These are phyloP conservation scores for Wickerhamiella sergipiensis DNA, from an alignment of 805 yeast species.

Conservation along the genomic window DNA sequence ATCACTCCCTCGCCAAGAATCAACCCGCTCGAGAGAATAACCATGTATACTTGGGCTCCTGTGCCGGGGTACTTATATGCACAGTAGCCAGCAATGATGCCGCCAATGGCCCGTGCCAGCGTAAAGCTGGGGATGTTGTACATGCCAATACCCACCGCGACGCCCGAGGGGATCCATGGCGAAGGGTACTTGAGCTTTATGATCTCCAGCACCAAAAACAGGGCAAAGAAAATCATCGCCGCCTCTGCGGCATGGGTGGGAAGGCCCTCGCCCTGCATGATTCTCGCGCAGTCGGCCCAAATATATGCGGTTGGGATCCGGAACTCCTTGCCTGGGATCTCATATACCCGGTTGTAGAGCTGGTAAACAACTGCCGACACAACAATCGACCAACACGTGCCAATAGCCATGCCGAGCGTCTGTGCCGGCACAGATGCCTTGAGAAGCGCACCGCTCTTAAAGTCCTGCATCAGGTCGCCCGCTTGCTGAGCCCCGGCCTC, in stretches of 20 bases:
- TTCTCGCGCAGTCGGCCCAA: conserved; percentile 91
- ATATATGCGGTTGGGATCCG: conserved; percentile 90
- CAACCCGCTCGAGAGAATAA: conserved; percentile 81
- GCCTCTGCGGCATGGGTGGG: conserved; percentile 65
- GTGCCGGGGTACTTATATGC: conserved; percentile 16
- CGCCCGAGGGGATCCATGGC: conserved; percentile 72
- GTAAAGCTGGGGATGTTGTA: conserved; percentile 91
- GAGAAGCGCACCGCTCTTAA: conserved; percentile 81
- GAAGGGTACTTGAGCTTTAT: conserved; percentile 26
- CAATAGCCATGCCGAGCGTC: conserved; percentile 77
- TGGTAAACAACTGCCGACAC: conserved; percentile 72
- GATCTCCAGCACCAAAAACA: conserved; percentile 46
- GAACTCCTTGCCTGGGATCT: conserved; percentile 69
- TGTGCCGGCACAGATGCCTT: conserved; percentile 92
- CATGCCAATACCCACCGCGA: conserved; percentile 94
- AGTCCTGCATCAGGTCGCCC: conserved; percentile 94
- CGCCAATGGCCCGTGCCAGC: conserved; percentile 84
- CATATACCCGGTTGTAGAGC: conserved; percentile 68
- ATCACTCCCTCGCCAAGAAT: conserved; percentile 90
- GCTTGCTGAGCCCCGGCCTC: conserved; percentile 99
- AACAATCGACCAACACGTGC: conserved; percentile 72
- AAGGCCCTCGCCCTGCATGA: conserved; percentile 81
- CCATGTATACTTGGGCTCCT: conserved; percentile 53
- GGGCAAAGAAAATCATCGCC: conserved; percentile 53
- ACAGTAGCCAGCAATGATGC: conserved; percentile 49